phyloP scores from a whole-genome alignment of 257 asterid genomes.

The Ehretia macrophylla region DNA sequence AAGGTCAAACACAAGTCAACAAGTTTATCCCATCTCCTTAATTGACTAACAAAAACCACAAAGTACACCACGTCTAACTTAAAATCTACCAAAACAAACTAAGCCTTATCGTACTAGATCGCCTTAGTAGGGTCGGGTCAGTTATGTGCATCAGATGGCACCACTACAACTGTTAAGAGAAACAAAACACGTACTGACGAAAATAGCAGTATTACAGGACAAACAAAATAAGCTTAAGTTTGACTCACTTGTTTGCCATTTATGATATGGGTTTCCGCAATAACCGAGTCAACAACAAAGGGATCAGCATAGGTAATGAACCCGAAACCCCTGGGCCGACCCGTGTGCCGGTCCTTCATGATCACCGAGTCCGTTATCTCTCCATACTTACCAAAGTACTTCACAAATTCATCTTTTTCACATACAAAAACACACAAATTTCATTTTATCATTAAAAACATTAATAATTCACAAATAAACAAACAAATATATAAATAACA shows the following conservation, averaged over 20 bases:
- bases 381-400: constrained; percentile 95
- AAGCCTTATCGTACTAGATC: too few relatives aligned
- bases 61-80: too few relatives aligned
- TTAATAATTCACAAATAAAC: not conserved
- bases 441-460: too few relatives aligned
- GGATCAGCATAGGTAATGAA: constrained; percentile 87
- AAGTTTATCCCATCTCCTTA: too few relatives aligned
- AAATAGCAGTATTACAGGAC: too few relatives aligned
- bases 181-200: not conserved
- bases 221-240: not conserved
- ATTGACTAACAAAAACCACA: too few relatives aligned
- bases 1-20: too few relatives aligned
- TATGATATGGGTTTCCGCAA: constrained; percentile 77
- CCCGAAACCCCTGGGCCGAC: constrained; percentile 95
- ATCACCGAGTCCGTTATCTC: constrained; percentile 94
- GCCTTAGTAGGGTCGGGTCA: too few relatives aligned
- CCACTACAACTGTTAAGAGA: too few relatives aligned
- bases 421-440: not conserved
- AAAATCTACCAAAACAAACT: too few relatives aligned
- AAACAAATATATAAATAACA: too few relatives aligned
- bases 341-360: constrained; percentile 87
- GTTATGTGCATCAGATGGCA: too few relatives aligned
- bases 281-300: constrained; percentile 76
- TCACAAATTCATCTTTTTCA: constrained; percentile 61
- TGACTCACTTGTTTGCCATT: constrained; percentile 80